Evolutionary conservation across 108 stramenopile genomes (phyloP), one percentile per base, ranked within the genome.

Genomic region (Pseudonitzschia pungens): DNA sequence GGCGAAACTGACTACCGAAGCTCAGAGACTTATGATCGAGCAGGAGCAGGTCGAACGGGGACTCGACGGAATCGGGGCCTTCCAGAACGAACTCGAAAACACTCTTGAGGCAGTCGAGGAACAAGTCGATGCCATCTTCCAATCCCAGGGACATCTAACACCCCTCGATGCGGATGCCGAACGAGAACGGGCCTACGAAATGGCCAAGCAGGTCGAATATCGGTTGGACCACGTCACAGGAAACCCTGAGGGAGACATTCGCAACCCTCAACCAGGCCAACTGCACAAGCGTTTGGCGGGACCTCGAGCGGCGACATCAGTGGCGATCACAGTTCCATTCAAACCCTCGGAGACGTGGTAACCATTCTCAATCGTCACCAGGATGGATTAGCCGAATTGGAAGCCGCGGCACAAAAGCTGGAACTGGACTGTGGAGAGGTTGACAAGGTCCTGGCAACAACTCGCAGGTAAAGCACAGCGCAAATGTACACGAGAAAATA

Each of bases 41-140:
- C 89, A 93, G 69, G 69, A 80, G 22, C 89, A 93, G 72, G 56
- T 89, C 22, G 89, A 89, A 69, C 63, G 68, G 52, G 65, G 76
- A 65, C 69, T 85, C 16, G 57, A 74, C 52, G 84, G 88, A 0
- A 83, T 93, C 55, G 85, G 78, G 32, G 73, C 83, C 32, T 88
- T 88, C 48, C 92, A 93, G 75, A 62, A 66, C 31, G 84, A 91
- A 75, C 64, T 93, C 24, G 79, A 81, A 18, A 60, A 56, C 11
- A 87, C 85, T 9, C 68, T 93, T 64, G 82, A 86, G 32, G 63
- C 69, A 44, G 70, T 93, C 24, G 88, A 89, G 67, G 60, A 70
- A 26, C 83, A 93, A 58, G 87, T 93, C 12, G 89, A 91, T 65
- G 82, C 84, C 52, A 71, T 93, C 68, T 89, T 93, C 71, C 75